Conservation (phyloP, 139 green algal genomes). For the Micractinium conductrix region DNA sequence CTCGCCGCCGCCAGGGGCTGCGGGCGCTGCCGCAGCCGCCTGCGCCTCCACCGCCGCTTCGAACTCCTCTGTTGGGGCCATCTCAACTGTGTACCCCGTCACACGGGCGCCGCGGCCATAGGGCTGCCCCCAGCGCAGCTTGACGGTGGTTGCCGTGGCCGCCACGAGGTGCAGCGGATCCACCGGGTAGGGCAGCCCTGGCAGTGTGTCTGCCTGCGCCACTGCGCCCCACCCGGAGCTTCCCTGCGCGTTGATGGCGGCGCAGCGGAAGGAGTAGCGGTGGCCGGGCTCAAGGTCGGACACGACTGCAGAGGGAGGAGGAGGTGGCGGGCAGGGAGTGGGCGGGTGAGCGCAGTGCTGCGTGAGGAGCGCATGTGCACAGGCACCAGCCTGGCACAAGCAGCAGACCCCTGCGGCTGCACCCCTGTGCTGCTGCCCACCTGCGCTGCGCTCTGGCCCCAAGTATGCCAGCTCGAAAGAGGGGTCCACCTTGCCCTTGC, state of each 20-base stretch:
- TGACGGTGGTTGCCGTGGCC: conserved; percentile 23
- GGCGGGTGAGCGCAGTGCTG: too few relatives aligned
- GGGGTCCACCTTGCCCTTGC: not conserved
- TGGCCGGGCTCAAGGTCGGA: conserved; percentile 45
- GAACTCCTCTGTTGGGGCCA: not conserved
- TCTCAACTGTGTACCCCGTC: conserved; percentile 49
- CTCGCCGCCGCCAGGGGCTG: not conserved
- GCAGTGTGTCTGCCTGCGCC: conserved; percentile 11
- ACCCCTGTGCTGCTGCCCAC: not conserved
- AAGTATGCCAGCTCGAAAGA: conserved; percentile 28
- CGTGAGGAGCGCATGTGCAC: too few relatives aligned
- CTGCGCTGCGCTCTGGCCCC: not conserved
- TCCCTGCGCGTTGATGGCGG: conserved; percentile 62
- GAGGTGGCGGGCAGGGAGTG: not conserved
- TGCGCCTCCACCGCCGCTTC: not conserved
- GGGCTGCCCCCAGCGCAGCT: conserved; percentile 52
- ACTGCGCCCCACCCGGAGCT: conserved; percentile 43
- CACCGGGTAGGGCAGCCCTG: conserved; percentile 35
- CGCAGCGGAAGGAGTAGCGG: conserved; percentile 62
- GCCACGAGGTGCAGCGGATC: conserved; percentile 14
- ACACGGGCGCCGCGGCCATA: conserved; percentile 53
- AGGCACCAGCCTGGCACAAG: too few relatives aligned
- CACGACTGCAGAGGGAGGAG: conserved; percentile 19
- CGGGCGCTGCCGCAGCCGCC: not conserved
- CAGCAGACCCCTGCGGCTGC: not conserved